A percentile compares a stretch with the other conserved stretches of the same genome.
Conservation (phyloP, 2,329 filamentous ascomycete species). For the Nothopassalora personata region DNA sequence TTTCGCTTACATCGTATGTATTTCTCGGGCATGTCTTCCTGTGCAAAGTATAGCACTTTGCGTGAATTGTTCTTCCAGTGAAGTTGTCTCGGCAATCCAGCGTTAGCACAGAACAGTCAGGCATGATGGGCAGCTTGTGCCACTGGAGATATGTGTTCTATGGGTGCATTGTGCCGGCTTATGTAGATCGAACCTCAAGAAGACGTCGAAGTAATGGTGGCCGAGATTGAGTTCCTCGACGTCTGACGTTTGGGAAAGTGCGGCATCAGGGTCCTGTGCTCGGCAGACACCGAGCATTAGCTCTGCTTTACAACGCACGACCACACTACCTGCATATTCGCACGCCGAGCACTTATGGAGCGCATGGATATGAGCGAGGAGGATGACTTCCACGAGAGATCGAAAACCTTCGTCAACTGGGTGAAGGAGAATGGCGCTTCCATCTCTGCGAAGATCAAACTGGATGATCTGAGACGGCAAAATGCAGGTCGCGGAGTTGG, state of each 20-base stretch:
- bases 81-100: too few relatives aligned
- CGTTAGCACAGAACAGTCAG: too few relatives aligned
- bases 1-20: too few relatives aligned
- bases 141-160: background rate
- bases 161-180: background rate
- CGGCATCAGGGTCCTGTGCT: background rate
- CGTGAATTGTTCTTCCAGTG: too few relatives aligned
- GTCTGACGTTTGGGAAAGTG: background rate
- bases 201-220: background rate
- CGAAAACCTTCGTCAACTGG: constrained; percentile 55
- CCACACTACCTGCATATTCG: constrained; percentile 3
- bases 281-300: background rate
- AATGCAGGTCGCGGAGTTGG: constrained; percentile 59
- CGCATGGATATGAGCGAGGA: constrained; percentile 15
- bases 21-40: too few relatives aligned
- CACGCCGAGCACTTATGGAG: background rate
- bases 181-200: background rate
- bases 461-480: constrained; percentile 53
- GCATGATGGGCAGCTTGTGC: background rate
- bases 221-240: too few relatives aligned
- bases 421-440: constrained; percentile 49
- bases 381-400: constrained; percentile 33
- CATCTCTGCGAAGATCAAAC: constrained; percentile 53
- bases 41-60: too few relatives aligned
- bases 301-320: background rate